These are phyloP conservation scores for Leucocoprinus sp. DNA, from an alignment of 768 basidiomycete genomes.

Conservation along the genomic window DNA sequence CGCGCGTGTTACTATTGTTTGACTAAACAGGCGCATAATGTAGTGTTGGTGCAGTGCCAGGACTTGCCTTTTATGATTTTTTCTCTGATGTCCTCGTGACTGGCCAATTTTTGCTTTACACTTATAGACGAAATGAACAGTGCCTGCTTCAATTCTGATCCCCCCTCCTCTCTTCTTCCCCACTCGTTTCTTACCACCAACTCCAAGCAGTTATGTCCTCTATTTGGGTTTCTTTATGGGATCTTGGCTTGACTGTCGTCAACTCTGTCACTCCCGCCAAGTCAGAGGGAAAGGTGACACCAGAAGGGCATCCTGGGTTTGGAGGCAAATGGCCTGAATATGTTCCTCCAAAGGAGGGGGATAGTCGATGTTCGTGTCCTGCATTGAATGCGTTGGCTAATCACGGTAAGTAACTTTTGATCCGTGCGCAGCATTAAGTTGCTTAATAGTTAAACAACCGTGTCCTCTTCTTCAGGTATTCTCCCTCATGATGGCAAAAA, in stretches of 20 bases:
- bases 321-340: slow-evolving; percentile 67
- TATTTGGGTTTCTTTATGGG: slow-evolving; percentile 29
- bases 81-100: no score
- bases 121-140: no score
- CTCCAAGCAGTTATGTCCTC: slow-evolving; percentile 7
- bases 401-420: slow-evolving; percentile 71
- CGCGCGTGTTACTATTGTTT: no score
- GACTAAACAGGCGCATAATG: no score
- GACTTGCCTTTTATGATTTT: no score
- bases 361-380: slow-evolving; percentile 69
- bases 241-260: slow-evolving; percentile 38
- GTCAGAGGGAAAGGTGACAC: slow-evolving; percentile 47
- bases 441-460: neutral
- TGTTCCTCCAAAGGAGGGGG: slow-evolving; percentile 45
- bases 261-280: slow-evolving; percentile 46
- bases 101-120: no score
- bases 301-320: slow-evolving; percentile 44
- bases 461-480: slow-evolving; percentile 38
- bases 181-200: neutral
- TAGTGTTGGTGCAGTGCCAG: no score
- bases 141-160: no score
- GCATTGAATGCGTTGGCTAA: slow-evolving; percentile 78
- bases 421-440: slow-evolving; percentile 3
- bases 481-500: slow-evolving; percentile 58
- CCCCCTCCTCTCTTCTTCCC: neutral